These are phyloP conservation scores for Chaetomidium leptoderma DNA, from an alignment of 495 filamentous ascomycete species.

Conservation along the genomic window DNA sequence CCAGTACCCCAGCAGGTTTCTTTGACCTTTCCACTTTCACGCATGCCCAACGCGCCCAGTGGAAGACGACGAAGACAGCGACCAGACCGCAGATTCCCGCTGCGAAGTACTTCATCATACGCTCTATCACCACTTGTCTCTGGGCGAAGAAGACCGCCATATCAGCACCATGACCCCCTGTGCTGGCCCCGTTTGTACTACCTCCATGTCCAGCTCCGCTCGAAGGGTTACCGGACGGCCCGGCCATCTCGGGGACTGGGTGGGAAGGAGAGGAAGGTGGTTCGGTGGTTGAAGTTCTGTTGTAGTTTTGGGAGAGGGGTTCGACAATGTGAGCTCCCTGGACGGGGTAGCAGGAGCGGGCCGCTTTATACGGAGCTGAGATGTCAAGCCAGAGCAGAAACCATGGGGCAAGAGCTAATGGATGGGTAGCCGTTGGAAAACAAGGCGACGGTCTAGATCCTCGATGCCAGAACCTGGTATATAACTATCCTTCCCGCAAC, in stretches of 20 bases:
- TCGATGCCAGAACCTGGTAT: conserved; percentile 13
- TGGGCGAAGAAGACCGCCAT: conserved; percentile 24
- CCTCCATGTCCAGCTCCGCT: conserved; percentile 12
- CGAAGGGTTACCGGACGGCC: conserved; percentile 6
- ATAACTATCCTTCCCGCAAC: conserved; percentile 19
- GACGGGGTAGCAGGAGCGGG: not conserved
- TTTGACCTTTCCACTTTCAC: conserved; percentile 24
- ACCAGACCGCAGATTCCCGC: conserved; percentile 46
- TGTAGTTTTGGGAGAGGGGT: not conserved
- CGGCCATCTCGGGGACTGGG: conserved; percentile 13
- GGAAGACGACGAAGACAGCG: conserved; percentile 46
- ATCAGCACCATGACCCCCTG: conserved; percentile 22
- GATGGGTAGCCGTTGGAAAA: not conserved
- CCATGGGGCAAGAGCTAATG: too few relatives aligned
- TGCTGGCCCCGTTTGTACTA: not conserved
- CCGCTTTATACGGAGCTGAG: conserved; percentile 15
- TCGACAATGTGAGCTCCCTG: not conserved
- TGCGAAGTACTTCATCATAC: conserved; percentile 40
- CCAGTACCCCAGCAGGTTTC: conserved; percentile 15
- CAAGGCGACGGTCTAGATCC: conserved; percentile 25
- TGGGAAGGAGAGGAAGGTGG: not conserved
- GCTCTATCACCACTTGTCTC: conserved; percentile 34
- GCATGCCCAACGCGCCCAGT: conserved; percentile 41
- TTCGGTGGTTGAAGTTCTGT: not conserved
- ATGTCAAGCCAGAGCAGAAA: not conserved